Base-by-base conservation (phyloP, 2,329 filamentous ascomycete genomes). In the Xylaria sp. region DNA sequence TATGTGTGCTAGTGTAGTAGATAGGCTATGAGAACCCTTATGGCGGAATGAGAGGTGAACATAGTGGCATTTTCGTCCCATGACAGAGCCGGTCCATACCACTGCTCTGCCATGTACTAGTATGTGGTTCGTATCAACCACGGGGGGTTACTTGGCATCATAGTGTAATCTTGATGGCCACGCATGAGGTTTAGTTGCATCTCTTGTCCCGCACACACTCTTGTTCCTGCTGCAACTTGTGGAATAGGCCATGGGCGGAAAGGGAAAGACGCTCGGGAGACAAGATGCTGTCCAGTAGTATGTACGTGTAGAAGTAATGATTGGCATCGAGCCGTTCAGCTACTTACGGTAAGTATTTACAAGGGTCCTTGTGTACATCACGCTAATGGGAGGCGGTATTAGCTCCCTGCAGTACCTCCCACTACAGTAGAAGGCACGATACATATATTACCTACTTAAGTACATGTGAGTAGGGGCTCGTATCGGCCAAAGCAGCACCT, bases 141-240 rank as follows among this genome's bases (percentile, higher is more conserved):
- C 23, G 48, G 48, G 20, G 20, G 48, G 48, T 51, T 51, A 13
- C 48, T 51, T 51, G 23, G 48, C 28, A 28, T 34, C 25, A 10
- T 18, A n/a, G 8, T 18, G 23, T 51, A 34, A 18, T 41, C 5
- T 52, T 50, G 44, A 32, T 15, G 7, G 15, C 25, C 23, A 34
- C 15, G 25, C 18, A 37, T 23, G 32, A 51, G 10, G 44, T n/a
- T 51, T 41, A 23, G 39, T 39, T 55, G 12, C 57, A 50, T 57
- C 32, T 39, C 15, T 62, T 71, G 66, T 71, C 41, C 55, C 66
- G 67, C 68, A 62, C 32, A 39, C 32, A 20, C 32, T n/a, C 25
- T 54, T 54, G 23, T 46, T 13, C 28, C 28, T 57, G 28, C 23
- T 15, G 32, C 18, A n/a, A 61, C 20, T 15, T 41, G 52, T 41